Evolutionary conservation across 306 rosid genomes (phyloP).

Genomic region (Spatholobus suberectus): DNA sequence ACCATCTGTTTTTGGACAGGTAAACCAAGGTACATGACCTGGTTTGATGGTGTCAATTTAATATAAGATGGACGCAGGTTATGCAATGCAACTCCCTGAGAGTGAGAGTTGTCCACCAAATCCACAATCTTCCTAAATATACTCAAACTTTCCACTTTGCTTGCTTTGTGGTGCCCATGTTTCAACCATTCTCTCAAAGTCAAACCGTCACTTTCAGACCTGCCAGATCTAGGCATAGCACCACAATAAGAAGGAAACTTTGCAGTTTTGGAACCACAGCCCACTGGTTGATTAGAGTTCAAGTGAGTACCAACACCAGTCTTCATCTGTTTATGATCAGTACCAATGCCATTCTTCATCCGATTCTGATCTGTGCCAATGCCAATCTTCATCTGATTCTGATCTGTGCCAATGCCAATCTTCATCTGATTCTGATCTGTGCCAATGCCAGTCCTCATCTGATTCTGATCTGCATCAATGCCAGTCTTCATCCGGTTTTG

Average conservation of each 20-base stretch:
- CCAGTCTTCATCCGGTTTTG: constrained; percentile 37
- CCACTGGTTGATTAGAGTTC: constrained; percentile 48
- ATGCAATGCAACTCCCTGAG: constrained; percentile 72
- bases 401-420: constrained; percentile 19
- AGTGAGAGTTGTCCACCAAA: constrained; percentile 69
- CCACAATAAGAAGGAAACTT: constrained; percentile 45
- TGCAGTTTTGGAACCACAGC: constrained; percentile 47
- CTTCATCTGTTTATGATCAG: constrained; percentile 32
- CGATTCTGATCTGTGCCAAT: constrained; percentile 42
- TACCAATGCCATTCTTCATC: constrained; percentile 49
- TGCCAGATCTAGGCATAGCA: constrained; percentile 41
- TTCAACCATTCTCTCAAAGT: constrained; percentile 88
- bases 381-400: constrained; percentile 35
- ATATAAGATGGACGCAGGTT: constrained; percentile 76
- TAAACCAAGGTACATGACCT: constrained; percentile 67
- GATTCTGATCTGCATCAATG: not conserved
- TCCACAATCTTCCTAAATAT: constrained; percentile 77
- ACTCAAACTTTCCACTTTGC: constrained; percentile 67
- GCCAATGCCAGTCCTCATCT: constrained; percentile 9
- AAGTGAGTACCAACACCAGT: constrained; percentile 20
- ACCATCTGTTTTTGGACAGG: constrained; percentile 51
- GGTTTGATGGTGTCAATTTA: constrained; percentile 61
- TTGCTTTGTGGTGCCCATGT: constrained; percentile 51
- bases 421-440: not conserved
- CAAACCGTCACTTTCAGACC: constrained; percentile 60